Base-by-base conservation (phyloP, 345 rosid species). In the Kernera saxatilis region DNA sequence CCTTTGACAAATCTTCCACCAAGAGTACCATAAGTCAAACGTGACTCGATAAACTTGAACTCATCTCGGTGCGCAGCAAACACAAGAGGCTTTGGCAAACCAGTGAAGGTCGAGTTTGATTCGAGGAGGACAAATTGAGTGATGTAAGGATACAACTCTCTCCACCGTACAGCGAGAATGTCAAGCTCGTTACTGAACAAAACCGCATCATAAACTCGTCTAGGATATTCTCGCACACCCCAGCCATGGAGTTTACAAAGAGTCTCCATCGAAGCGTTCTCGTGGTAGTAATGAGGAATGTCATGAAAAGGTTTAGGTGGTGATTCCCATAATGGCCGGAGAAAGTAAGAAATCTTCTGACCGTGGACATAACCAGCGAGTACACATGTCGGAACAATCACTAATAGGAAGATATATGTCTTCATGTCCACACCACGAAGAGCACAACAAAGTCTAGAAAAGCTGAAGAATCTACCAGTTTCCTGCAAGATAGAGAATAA, bases 181-280 rank as follows among this genome's bases (percentile, higher is more conserved):
- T 91, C 97, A 44, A 88, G 59, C 82, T 91, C 97, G 73, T 91
- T 88, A 69, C 92, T 91, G 79, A 91, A 91, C 70, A 91, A 71
- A 67, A 88, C 91, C 3, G 95, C 97, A 72, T 91, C 97, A 36
- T 84, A 91, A 32, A 91, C 95, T 8, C 92, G 91, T 62, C 97
- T 81, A 2, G 97, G 92, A 51, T 77, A 91, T 30, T 91, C 97
- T 9, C 97, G 82, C 1, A 86, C 81, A 14, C 86, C 85, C 97
- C 97, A 91, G 19, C 95, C 97, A 22, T 91, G 97, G 60, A 91
- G 97, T 60, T 77, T 88, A 84, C 97, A 91, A 44, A 88, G 92
- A 58, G 76, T 85, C 71, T 78, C 85, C 97, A 88, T 88, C 0
- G 95, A 80, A 59, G 88, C 89, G 26, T 91, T 91, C 78, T 83